Conservation (phyloP, 2,329 filamentous ascomycete species). For the Davidsoniella australis region DNA sequence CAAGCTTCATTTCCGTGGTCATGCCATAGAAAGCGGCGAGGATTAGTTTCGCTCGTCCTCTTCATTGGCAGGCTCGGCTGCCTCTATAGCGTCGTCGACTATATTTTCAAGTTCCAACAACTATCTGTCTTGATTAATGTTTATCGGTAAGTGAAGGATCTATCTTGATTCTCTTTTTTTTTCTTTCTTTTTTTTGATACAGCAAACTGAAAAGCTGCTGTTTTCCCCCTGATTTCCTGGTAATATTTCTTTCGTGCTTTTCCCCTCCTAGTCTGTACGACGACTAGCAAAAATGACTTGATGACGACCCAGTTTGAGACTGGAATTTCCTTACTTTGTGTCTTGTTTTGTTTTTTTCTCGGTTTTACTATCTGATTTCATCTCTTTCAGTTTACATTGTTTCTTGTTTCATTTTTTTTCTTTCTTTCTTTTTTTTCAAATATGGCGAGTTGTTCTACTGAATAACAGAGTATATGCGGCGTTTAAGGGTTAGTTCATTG, state of each 20-base stretch:
- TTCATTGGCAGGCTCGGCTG: too few relatives aligned
- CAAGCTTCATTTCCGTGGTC: conserved; percentile 39
- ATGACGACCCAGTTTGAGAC: too few relatives aligned
- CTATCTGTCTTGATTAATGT: background rate
- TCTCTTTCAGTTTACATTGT: background rate
- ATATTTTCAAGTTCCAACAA: too few relatives aligned
- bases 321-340: background rate
- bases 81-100: too few relatives aligned
- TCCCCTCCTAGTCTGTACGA: too few relatives aligned
- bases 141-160: background rate
- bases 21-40: conserved; percentile 14
- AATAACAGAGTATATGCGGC: background rate
- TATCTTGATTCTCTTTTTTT: background rate
- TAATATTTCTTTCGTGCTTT: too few relatives aligned
- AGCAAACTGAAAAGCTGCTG: background rate
- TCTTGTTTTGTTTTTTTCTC: background rate
- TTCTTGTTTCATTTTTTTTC: background rate
- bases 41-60: background rate
- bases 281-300: too few relatives aligned
- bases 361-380: too few relatives aligned
- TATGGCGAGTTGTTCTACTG: background rate
- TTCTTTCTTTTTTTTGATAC: background rate
- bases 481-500: background rate
- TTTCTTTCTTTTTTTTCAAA: background rate
- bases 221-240: background rate